Evolutionary conservation across 345 rosid genomes (phyloP).

Genomic region (Camelina sativa): DNA sequence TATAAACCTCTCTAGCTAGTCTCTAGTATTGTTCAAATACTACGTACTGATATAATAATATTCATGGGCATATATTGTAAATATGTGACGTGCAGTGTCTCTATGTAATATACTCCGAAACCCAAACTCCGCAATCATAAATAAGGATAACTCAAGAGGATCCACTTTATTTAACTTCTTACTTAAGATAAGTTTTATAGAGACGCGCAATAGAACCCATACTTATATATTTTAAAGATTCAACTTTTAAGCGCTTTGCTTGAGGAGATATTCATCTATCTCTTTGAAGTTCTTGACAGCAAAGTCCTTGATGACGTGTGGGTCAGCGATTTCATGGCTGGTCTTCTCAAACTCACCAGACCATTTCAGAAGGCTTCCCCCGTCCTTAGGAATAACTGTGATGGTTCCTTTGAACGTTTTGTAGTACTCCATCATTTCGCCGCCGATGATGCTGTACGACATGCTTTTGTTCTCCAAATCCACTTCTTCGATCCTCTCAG

Average conservation of each 20-base stretch:
- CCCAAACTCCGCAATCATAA: background rate
- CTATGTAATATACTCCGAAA: background rate
- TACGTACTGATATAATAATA: no score
- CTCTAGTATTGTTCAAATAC: no score
- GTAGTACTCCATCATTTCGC: conserved; percentile 81
- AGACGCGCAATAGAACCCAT: background rate
- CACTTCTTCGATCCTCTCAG: conserved; percentile 73
- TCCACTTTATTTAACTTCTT: conserved; percentile 32
- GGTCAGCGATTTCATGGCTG: conserved; percentile 71
- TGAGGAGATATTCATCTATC: conserved; percentile 63
- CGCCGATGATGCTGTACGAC: conserved; percentile 67
- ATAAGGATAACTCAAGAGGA: conserved; percentile 14
- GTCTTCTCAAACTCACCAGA: conserved; percentile 72
- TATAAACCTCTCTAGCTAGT: no score
- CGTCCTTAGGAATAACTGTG: conserved; percentile 60
- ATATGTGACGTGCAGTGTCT: background rate
- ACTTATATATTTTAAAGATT: background rate
- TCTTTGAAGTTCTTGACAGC: conserved; percentile 73
- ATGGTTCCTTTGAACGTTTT: conserved; percentile 67
- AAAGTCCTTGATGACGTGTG: conserved; percentile 75
- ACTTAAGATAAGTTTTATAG: background rate
- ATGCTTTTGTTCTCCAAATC: conserved; percentile 60
- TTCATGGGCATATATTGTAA: background rate
- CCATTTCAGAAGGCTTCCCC: conserved; percentile 86
- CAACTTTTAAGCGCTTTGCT: conserved; percentile 30